Evolutionary conservation across 1,284 basidiomycete genomes (phyloP).

Genomic region (Ceratobasidium sp.): DNA sequence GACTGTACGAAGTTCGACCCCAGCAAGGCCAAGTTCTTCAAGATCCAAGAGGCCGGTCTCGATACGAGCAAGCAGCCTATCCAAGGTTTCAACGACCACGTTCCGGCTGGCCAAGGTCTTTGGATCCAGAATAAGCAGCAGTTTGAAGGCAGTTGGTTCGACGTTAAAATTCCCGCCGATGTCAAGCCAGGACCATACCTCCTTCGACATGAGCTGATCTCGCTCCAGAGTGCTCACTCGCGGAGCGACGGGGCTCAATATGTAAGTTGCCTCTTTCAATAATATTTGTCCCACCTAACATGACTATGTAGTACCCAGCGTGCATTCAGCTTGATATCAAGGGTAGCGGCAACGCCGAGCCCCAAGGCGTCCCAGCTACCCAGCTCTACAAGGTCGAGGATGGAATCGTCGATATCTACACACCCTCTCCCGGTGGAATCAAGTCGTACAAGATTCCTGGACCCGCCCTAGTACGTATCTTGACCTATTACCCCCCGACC

Average conservation of each 20-base stretch:
- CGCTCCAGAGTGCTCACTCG: constrained; percentile 69
- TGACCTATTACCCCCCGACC: not conserved
- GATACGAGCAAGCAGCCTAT: constrained; percentile 53
- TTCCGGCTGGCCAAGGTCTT: constrained; percentile 3
- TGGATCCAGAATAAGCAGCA: constrained; percentile 33
- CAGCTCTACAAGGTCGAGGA: constrained; percentile 25
- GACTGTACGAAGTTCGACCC: constrained; percentile 73
- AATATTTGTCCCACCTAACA: not conserved
- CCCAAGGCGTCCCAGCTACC: constrained; percentile 22
- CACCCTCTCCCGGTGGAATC: not conserved
- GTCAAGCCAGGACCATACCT: constrained; percentile 75
- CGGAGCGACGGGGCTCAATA: constrained; percentile 65
- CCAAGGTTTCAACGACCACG: constrained; percentile 45
- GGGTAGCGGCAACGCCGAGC: constrained; percentile 55
- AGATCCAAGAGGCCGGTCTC: constrained; percentile 68
- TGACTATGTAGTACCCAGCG: constrained; percentile 67
- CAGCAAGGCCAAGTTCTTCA: constrained; percentile 76
- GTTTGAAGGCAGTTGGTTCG: constrained; percentile 57
- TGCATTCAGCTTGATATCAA: constrained; percentile 73
- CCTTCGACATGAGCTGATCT: constrained; percentile 78
- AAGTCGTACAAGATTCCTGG: constrained; percentile 33
- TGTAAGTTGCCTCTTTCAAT: constrained; percentile 8
- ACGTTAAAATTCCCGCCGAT: constrained; percentile 66
- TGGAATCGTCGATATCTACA: constrained; percentile 35
- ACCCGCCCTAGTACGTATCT: constrained; percentile 20